Conservation (phyloP, 768 basidiomycete species). For the Lactarius deliciosus region DNA sequence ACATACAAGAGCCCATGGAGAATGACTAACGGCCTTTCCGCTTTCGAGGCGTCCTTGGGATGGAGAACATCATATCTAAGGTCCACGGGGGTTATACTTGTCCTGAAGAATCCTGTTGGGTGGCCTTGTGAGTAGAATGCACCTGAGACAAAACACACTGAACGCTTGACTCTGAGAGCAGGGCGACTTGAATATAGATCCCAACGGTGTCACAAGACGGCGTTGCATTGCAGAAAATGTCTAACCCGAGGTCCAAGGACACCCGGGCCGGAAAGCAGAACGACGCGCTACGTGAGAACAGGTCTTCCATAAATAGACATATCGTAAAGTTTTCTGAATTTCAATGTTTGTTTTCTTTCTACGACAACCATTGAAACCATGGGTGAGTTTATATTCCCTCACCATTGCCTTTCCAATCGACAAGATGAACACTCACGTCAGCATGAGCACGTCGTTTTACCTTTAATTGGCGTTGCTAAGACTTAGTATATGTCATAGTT, state of each 20-base stretch:
- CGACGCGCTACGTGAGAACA: background rate
- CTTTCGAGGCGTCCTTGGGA: constrained; percentile 27
- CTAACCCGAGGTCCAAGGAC: background rate
- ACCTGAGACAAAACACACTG: background rate
- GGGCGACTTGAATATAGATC: background rate
- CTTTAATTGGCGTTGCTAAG: constrained; percentile 54
- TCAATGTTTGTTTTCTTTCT: background rate
- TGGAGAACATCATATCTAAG: constrained; percentile 37
- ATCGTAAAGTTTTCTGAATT: background rate
- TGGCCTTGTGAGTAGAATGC: background rate
- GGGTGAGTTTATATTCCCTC: constrained; percentile 26
- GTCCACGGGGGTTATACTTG: constrained; percentile 31
- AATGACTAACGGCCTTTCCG: constrained; percentile 51
- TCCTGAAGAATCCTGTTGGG: constrained; percentile 21
- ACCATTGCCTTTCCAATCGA: constrained; percentile 37
- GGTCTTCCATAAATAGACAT: constrained; percentile 30
- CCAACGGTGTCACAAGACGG: background rate
- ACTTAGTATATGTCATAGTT: constrained; percentile 79
- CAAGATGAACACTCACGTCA: constrained; percentile 56
- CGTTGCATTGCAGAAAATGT: background rate
- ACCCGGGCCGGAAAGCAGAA: background rate
- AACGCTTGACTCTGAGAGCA: constrained; percentile 1
- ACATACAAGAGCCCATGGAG: constrained; percentile 66
- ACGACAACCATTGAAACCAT: background rate
- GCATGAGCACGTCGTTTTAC: constrained; percentile 53